Conservation (phyloP, 108 stramenopile species). For the Parietichytrium sp. region DNA sequence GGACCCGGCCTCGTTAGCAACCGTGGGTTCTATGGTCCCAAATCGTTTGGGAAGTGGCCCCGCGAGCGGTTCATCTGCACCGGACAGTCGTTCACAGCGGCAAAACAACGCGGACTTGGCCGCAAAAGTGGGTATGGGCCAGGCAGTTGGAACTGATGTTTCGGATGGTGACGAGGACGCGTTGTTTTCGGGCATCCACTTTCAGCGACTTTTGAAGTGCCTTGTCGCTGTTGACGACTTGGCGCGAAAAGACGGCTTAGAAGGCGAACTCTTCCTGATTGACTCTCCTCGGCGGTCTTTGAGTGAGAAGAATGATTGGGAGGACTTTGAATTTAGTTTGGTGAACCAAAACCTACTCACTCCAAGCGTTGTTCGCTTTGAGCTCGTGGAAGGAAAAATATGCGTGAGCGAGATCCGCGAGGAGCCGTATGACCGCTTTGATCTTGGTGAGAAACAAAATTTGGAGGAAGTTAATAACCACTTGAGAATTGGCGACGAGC, state of each 20-base stretch:
- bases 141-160: background rate
- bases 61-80: background rate
- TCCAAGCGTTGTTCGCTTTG: background rate
- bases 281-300: conserved; percentile 12
- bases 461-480: background rate
- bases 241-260: background rate
- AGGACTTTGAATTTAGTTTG: background rate
- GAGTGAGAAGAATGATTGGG: background rate
- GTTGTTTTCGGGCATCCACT: background rate
- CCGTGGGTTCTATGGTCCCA: background rate
- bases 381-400: background rate
- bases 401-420: conserved; percentile 7
- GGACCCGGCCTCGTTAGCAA: background rate
- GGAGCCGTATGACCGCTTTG: background rate
- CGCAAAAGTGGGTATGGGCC: background rate
- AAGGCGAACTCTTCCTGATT: background rate
- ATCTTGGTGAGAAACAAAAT: background rate
- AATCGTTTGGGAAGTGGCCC: background rate
- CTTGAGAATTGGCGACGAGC: conserved; percentile 20
- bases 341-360: background rate
- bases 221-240: conserved; percentile 28
- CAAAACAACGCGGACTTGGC: background rate
- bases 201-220: conserved; percentile 6
- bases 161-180: conserved; percentile 2
- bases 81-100: background rate